Evolutionary conservation across 441 rosid genomes (phyloP), one percentile per base, ranked within the genome.

Genomic region (Croton laevigatus): DNA sequence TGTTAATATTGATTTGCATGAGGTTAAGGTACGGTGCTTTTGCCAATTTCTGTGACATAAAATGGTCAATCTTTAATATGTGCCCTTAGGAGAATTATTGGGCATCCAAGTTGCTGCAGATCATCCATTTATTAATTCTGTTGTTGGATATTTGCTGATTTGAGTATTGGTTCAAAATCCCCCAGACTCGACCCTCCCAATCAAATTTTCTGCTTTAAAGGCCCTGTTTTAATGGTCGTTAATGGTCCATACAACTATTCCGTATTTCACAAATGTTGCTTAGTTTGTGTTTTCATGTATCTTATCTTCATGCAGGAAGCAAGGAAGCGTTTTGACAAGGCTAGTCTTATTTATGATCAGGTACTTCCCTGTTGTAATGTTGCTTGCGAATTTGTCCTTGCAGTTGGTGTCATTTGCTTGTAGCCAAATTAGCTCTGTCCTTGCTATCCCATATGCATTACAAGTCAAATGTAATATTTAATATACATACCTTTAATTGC

Each of bases 311-410:
- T 78, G 83, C 91, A 96, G 98, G 99, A 96, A 91, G 98, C 96
- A 60, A 87, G 98, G 76, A 93, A 90, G 83, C 86, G 87, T 62
- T 96, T 96, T 86, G 99, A 96, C 85, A 96, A 94, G 86, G 94
- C 98, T 73, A 88, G 96, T 79, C 90, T 96, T 78, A 78, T 86
- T 65, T 96, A 96, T 71, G 98, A 96, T 73, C 99, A 96, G 99
- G 99, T 94, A 58, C 60, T 40, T 70, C 13, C 54, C 53, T 66
- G 59, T 23, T 58, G 32, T 59, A 46, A 2, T 13, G 49, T 70
- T 59, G 42, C 42, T 69, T 60, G 54, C 53, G 45, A 36, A 61
- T 71, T 38, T 57, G 40, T 68, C 40, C 37, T 66, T 69, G 70
- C 49, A 37, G 37, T 59, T 36, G 49, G 32, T 54, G n/a, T 74